Conservation (phyloP, 768 basidiomycete genomes). For the Macrolepiota dolichaula region DNA sequence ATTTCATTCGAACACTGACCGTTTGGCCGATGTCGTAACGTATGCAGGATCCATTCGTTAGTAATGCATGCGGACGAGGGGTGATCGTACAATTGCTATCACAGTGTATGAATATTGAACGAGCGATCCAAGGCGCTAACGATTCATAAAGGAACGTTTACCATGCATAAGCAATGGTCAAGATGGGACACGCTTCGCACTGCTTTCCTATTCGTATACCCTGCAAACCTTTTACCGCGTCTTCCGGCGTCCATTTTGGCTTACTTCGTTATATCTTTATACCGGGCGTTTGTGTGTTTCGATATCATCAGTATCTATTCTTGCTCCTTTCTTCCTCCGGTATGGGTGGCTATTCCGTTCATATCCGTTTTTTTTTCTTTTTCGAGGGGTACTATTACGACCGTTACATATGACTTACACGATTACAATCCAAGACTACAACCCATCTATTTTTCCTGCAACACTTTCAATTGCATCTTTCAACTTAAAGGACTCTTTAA, state of each 20-base stretch:
- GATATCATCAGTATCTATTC: conserved; percentile 13
- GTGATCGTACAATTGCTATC: conserved; percentile 66
- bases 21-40: neutral
- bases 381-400: neutral
- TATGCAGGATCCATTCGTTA: conserved; percentile 57
- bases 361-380: neutral
- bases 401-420: conserved; percentile 1
- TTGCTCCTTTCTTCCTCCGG: conserved; percentile 8
- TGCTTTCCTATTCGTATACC: conserved; percentile 6
- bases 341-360: conserved; percentile 18
- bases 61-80: conserved; percentile 62
- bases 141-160: conserved; percentile 1
- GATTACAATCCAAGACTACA: conserved; percentile 22
- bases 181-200: neutral
- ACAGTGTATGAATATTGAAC: conserved; percentile 68
- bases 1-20: neutral
- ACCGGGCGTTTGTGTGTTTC: conserved; percentile 10
- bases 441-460: conserved; percentile 58
- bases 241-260: conserved; percentile 9
- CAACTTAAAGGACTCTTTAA: conserved; percentile 62
- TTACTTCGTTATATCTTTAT: conserved; percentile 11
- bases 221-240: conserved; percentile 4
- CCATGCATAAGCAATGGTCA: neutral
- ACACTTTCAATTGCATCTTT: conserved; percentile 71
- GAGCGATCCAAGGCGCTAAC: conserved; percentile 26